phyloP scores from a whole-genome alignment of 192 early-diverging fungal species.

The Backusella circina region DNA sequence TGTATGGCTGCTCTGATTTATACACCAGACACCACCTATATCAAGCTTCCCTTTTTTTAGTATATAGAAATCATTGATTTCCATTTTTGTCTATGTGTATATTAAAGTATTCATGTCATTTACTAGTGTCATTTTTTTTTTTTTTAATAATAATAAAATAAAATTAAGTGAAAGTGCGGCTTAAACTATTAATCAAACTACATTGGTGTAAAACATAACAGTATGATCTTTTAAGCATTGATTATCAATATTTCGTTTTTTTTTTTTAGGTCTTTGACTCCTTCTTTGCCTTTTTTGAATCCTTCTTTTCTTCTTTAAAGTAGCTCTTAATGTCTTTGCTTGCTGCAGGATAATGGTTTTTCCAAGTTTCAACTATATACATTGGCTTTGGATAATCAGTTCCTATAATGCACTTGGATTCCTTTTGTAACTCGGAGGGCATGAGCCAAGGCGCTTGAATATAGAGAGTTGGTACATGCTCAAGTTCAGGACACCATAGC shows the following conservation, averaged over 20 bases:
- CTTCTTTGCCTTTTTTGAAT: neutral
- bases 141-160: neutral
- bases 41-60: conserved; percentile 20
- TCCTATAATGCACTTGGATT: conserved; percentile 4
- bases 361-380: neutral
- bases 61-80: too few species aligned
- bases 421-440: neutral
- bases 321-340: neutral
- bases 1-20: conserved; percentile 11
- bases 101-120: neutral
- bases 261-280: neutral
- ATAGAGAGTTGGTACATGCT: neutral
- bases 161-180: neutral
- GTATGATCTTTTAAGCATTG: too few species aligned
- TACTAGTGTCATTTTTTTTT: neutral
- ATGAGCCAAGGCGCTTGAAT: conserved; percentile 10
- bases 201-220: neutral
- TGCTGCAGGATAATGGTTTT: neutral
- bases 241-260: too few species aligned
- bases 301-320: neutral
- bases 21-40: neutral
- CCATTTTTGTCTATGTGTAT: neutral
- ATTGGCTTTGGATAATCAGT: conserved; percentile 17
- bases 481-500: conserved; percentile 36
- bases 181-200: neutral